phyloP scores from a whole-genome alignment of 345 rosid genomes.

The Erysimum cheiranthoides region DNA sequence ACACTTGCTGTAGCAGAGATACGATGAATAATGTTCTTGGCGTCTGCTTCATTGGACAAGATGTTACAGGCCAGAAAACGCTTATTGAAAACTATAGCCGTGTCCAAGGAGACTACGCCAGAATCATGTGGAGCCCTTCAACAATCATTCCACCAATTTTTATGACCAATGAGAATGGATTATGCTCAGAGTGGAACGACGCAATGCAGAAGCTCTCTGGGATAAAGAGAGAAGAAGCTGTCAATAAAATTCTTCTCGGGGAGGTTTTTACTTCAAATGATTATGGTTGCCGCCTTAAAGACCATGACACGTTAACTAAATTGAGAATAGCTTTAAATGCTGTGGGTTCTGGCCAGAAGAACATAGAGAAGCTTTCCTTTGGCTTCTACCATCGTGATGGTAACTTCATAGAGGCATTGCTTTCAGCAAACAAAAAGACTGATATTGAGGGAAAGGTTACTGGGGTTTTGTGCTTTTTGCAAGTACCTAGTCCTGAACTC shows the following conservation, averaged over 20 bases:
- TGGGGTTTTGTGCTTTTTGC: conserved; percentile 76
- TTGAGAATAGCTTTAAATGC: conserved; percentile 66
- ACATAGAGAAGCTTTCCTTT: conserved; percentile 62
- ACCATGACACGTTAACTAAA: conserved; percentile 70
- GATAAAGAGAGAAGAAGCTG: conserved; percentile 72
- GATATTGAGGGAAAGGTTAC: conserved; percentile 65
- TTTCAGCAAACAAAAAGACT: conserved; percentile 67
- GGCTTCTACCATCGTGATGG: conserved; percentile 72
- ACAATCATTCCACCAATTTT: conserved; percentile 87
- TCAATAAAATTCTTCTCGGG: conserved; percentile 68
- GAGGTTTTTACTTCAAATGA: conserved; percentile 70
- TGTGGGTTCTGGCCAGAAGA: conserved; percentile 58
- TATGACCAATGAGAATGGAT: conserved; percentile 68
- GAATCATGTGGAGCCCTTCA: conserved; percentile 69
- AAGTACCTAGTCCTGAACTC: conserved; percentile 79
- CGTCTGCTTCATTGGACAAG: conserved; percentile 86
- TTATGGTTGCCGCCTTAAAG: conserved; percentile 71
- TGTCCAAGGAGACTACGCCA: conserved; percentile 74
- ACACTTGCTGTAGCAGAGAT: conserved; percentile 81
- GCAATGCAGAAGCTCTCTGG: conserved; percentile 87
- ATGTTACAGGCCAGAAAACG: conserved; percentile 67
- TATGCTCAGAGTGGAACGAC: conserved; percentile 80
- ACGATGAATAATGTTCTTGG: conserved; percentile 61
- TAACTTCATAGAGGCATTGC: conserved; percentile 66
- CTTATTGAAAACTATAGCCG: conserved; percentile 63